These are phyloP conservation scores for Globisporangium spinosum DNA, from an alignment of 352 stramenopile species.

Conservation along the genomic window DNA sequence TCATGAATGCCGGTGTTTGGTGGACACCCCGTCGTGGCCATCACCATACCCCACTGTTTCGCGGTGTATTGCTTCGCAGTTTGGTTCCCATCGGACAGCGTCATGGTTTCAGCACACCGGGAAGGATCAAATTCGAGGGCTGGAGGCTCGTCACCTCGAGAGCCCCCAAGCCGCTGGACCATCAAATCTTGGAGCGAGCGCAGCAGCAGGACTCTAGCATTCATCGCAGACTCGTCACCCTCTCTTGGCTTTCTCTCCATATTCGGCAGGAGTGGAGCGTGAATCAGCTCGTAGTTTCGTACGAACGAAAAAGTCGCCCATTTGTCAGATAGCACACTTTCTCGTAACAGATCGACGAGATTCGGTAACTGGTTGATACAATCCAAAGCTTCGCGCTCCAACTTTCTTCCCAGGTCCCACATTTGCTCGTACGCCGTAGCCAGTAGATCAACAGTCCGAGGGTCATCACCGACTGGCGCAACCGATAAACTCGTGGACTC, in stretches of 20 bases:
- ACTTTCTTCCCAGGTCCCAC: constrained; percentile 52
- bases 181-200: constrained; percentile 85
- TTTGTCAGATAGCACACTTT: constrained; percentile 54
- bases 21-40: constrained; percentile 79
- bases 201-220: constrained; percentile 61
- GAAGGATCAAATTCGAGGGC: constrained; percentile 85
- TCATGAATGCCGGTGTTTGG: constrained; percentile 85
- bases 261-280: constrained; percentile 64
- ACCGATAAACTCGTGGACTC: constrained; percentile 35
- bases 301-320: constrained; percentile 60
- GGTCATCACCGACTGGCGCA: constrained; percentile 32
- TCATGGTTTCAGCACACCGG: constrained; percentile 88
- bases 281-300: constrained; percentile 55
- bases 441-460: constrained; percentile 44
- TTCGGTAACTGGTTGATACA: constrained; percentile 57
- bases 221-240: constrained; percentile 18
- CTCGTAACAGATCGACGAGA: constrained; percentile 57
- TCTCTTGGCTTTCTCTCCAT: constrained; percentile 41
- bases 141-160: constrained; percentile 64
- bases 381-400: constrained; percentile 67
- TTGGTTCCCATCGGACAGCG: constrained; percentile 74
- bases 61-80: constrained; percentile 88
- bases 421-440: constrained; percentile 66
- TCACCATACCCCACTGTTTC: constrained; percentile 90
- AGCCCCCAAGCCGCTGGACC: constrained; percentile 72